Percentiles rank a stretch among this genome's conserved stretches.
Conservation (phyloP, 2,329 filamentous ascomycete genomes). For the Ascochyta pisi region DNA sequence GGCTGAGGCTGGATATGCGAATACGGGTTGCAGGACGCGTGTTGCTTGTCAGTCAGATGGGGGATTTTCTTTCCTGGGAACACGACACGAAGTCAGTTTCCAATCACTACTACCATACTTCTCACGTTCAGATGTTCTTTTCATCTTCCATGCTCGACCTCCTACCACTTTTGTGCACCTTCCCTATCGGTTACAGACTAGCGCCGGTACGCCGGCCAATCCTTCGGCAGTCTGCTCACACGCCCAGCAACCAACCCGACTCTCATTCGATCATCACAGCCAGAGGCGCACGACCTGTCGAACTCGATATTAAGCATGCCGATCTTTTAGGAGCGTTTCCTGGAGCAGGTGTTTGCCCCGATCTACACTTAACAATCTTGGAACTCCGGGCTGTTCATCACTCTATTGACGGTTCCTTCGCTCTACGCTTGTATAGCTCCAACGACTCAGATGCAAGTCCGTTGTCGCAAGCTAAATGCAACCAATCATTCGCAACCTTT, state of each 20-base stretch:
- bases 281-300: background rate
- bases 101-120: slow-evolving; percentile 3
- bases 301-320: slow-evolving; percentile 10
- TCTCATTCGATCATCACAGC: slow-evolving; percentile 6
- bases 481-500: background rate
- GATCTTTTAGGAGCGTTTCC: slow-evolving; percentile 9
- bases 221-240: slow-evolving; percentile 10
- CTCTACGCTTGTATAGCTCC: background rate
- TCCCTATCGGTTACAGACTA: slow-evolving; percentile 25
- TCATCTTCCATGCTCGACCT: background rate
- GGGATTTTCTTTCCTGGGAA: background rate
- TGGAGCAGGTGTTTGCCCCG: slow-evolving; percentile 7
- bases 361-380: background rate
- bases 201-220: slow-evolving; percentile 21
- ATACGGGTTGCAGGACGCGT: slow-evolving; percentile 7
- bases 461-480: background rate
- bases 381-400: background rate
- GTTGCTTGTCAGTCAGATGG: background rate
- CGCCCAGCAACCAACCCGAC: slow-evolving; percentile 6
- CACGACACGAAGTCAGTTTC: background rate
- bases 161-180: slow-evolving; percentile 21
- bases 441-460: background rate
- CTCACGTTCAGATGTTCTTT: slow-evolving; percentile 4
- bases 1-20: background rate
- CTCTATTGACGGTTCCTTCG: background rate